Percentiles rank a stretch among this genome's conserved stretches.
Evolutionary conservation across 2,329 filamentous ascomycete genomes (phyloP).

Genomic region (Fusarium lateritium): DNA sequence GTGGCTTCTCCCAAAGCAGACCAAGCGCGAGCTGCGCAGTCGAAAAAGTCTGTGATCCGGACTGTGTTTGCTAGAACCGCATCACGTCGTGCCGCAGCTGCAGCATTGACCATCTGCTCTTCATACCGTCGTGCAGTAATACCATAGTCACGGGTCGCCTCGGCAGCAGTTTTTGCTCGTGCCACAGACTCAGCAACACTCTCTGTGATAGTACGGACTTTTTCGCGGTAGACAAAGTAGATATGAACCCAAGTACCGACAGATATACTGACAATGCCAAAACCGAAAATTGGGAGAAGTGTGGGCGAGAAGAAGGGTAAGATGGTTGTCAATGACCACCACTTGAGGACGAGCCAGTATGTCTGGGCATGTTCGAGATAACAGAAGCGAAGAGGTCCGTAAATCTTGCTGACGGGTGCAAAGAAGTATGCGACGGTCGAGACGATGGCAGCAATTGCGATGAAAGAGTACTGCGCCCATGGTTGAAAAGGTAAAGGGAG

Average conservation of each 20-base stretch:
- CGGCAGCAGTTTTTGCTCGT: constrained; percentile 25
- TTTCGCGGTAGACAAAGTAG: constrained; percentile 23
- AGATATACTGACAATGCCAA: constrained; percentile 17
- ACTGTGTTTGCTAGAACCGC: constrained; percentile 13
- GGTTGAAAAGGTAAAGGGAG: constrained; percentile 21
- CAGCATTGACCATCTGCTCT: constrained; percentile 21
- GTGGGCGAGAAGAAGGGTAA: constrained; percentile 25
- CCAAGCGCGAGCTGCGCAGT: constrained; percentile 31
- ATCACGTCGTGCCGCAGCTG: constrained; percentile 16
- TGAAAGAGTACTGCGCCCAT: constrained; percentile 23
- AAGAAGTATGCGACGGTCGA: constrained; percentile 17
- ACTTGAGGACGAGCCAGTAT: constrained; percentile 32
- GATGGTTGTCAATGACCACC: constrained; percentile 30
- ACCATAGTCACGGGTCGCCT: constrained; percentile 22
- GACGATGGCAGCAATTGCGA: not conserved
- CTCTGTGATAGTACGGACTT: constrained; percentile 15
- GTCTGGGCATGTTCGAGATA: constrained; percentile 37
- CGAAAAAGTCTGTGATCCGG: constrained; percentile 23
- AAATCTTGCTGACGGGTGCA: constrained; percentile 24
- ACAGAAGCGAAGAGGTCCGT: constrained; percentile 33
- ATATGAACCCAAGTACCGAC: constrained; percentile 31
- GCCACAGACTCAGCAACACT: constrained; percentile 12
- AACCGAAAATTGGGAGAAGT: constrained; percentile 13
- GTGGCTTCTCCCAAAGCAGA: constrained; percentile 31
- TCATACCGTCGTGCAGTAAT: constrained; percentile 23